These are phyloP conservation scores for Clausena lansium DNA, from an alignment of 345 rosid species.

Conservation along the genomic window DNA sequence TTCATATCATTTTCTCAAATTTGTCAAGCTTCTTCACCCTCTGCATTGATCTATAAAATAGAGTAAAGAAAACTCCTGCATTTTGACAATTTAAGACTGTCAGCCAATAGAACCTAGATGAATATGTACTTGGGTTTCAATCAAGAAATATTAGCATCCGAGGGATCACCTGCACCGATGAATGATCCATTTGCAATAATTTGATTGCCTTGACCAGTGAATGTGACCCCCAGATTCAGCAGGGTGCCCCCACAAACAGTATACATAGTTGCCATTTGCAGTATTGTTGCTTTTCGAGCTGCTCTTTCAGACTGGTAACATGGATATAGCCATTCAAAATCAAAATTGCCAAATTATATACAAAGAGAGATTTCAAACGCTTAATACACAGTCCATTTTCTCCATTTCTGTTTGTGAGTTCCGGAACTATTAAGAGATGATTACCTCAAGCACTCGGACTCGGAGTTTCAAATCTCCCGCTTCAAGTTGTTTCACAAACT, in stretches of 20 bases:
- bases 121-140: not conserved
- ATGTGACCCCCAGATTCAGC: conserved; percentile 79
- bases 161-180: conserved; percentile 67
- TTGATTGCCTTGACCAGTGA: conserved; percentile 61
- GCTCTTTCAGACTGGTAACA: conserved; percentile 84
- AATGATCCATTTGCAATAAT: conserved; percentile 73
- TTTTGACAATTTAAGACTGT: conserved; percentile 2
- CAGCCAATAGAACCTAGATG: not conserved
- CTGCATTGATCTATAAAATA: conserved; percentile 72
- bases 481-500: conserved; percentile 84
- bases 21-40: conserved; percentile 76
- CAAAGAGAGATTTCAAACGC: not conserved
- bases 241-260: conserved; percentile 80
- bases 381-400: not conserved
- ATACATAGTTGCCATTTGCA: conserved; percentile 94
- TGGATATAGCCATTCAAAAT: conserved; percentile 1
- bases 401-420: not conserved
- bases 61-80: conserved; percentile 66
- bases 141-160: not conserved
- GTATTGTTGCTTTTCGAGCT: conserved; percentile 72
- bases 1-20: conserved; percentile 92
- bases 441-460: conserved; percentile 94
- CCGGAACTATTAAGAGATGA: not conserved
- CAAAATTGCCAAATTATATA: not conserved
- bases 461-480: conserved; percentile 88